phyloP scores from a whole-genome alignment of 163 green algal species.

The Coccomyxa subellipsoidea region DNA sequence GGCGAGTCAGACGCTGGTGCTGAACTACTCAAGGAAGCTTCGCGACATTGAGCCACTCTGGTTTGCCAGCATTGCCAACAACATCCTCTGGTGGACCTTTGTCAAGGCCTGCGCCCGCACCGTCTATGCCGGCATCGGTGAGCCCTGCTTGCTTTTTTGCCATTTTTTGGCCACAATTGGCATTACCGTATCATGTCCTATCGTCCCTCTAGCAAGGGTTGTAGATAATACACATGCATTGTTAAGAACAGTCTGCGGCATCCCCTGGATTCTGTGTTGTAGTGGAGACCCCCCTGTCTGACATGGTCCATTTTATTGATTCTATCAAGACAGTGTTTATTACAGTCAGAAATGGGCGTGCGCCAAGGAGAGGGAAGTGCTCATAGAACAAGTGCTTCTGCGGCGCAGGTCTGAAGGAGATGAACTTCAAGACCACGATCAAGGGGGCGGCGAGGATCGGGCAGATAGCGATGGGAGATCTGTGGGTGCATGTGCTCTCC shows the following conservation, averaged over 20 bases:
- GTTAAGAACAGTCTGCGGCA: too few species aligned
- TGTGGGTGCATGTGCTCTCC: conserved; percentile 49
- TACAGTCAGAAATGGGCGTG: too few species aligned
- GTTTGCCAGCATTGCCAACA: conserved; percentile 60
- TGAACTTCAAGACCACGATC: conserved; percentile 47
- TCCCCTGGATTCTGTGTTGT: too few species aligned
- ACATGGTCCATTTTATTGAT: too few species aligned
- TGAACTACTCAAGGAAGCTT: conserved; percentile 34
- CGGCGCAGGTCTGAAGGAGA: conserved; percentile 19
- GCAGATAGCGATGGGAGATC: conserved; percentile 37
- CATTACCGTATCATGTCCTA: too few species aligned
- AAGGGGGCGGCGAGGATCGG: conserved; percentile 41
- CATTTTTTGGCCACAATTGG: neutral
- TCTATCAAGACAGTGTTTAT: too few species aligned
- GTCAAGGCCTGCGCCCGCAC: conserved; percentile 48
- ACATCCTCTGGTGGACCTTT: conserved; percentile 61
- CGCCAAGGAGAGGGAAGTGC: too few species aligned
- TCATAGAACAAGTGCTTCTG: too few species aligned
- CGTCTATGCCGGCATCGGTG: conserved; percentile 22
- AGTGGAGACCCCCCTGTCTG: too few species aligned
- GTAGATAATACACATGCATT: too few species aligned
- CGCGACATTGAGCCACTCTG: conserved; percentile 45
- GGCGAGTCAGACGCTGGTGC: conserved; percentile 37
- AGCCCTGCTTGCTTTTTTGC: neutral
- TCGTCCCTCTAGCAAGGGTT: too few species aligned